Base-by-base conservation (phyloP, 2,329 filamentous ascomycete species). In the Grosmannia clavigera region DNA sequence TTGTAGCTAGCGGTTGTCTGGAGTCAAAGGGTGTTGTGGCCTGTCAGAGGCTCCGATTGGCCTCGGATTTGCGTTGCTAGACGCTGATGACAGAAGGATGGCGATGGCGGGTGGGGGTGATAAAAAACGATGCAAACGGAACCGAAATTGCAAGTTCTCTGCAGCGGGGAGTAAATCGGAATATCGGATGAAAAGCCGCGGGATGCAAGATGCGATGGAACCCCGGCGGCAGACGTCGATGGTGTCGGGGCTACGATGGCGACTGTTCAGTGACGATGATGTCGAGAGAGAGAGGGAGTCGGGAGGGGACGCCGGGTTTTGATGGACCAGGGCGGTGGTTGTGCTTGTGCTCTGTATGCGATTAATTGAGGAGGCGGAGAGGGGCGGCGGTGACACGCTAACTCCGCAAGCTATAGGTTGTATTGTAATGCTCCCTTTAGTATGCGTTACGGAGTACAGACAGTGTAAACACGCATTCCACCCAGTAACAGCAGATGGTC, bases 1-100 rank as follows among this genome's bases (percentile, higher is more conserved):
- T 66, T 53, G 9, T 57, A 31, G 50, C 57, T 7, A 58, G 55
- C 50, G 29, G 38, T 59, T 27, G 46, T 58, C 53, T 19, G n/a
- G 58, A 40, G 48, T 12, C 33, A 29, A 35, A 38, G 50, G 22
- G 40, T 19, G 22, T 4, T 11, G 29, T 27, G 54, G 22, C 33
- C 29, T n/a, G 52, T 38, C 52, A 55, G 33, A 55, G 52, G 33
- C 52, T 19, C 52, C 52, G 52, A 55, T 55, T 55, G 52, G 31
- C 52, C 52, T 52, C 50, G 50, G 14, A 3, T 29, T 52, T 29
- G 7, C 6, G 19, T 52, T 14, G 50, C 50, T 19, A 27, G n/a
- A 31, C 6, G 25, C 16, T 19, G 38, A 40, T 40, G 50, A 4
- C 14, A 16, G 5, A 16, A 19, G 50, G 12, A 31, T 19, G 50